Evolutionary conservation across 2,329 filamentous ascomycete genomes (phyloP), one percentile per base, ranked within the genome.

Genomic region (Clonostachys rosea): DNA sequence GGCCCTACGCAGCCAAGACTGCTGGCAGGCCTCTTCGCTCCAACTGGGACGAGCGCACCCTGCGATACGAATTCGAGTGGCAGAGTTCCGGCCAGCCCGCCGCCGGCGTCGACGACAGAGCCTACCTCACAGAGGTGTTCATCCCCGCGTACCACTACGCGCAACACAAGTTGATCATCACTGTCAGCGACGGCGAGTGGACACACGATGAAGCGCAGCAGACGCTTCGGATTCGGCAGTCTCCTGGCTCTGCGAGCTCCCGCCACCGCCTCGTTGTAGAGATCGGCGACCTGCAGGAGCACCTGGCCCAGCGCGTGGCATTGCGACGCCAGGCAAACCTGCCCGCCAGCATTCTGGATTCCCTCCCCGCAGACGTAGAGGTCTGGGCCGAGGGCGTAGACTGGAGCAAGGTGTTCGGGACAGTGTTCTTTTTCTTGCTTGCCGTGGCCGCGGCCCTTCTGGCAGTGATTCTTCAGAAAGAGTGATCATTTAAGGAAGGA

Each of bases 1-100:
- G 68, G 4, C 68, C 68, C 0, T 70, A 71, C 37, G 66, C 68
- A 1, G 64, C 62, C 34, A 71, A 71, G 49, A 61, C 63, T 18
- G 68, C 68, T 2, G 68, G 68, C 2, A 47, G 54, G n/a, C 62
- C 66, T 1, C 43, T 59, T 9, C 54, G 52, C 3, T 68, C 68
- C 6, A 51, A 59, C 46, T 71, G 68, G 59, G 54, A 67, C 42
- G 54, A 59, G 6, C 59, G 58, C 10, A 63, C 61, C 5, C 54
- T 68, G 5, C 56, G 56, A 5, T 71, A 59, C 44, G 63, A 64
- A 40, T 61, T 69, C 24, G 53, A 59, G 37, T 71, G 68, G 60
- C 40, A 48, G 16, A 49, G 48, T 17, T 20, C 20, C 33, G 57
- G 55, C 48, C 34, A 42, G 24, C 41, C 42, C 34, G 43, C 33